Base-by-base conservation (phyloP, 2,329 filamentous ascomycete species). In the Thelonectria blattea region DNA sequence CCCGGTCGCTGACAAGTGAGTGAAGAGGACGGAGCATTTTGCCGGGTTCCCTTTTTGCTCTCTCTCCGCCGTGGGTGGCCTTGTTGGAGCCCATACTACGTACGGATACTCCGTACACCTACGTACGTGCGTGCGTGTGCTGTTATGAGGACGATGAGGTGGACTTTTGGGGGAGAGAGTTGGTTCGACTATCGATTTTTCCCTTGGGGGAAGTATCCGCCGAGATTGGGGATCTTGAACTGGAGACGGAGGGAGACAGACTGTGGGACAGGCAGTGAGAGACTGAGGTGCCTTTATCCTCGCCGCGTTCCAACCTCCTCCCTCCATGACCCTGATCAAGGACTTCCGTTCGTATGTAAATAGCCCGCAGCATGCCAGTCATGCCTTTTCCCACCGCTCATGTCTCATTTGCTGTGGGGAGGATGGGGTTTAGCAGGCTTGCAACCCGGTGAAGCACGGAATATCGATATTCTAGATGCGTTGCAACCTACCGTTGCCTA, bases 331-430 rank as follows among this genome's bases (percentile, higher is more conserved):
- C 17, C 12, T n/a, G 22, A 15, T 48, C 24, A 42, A 47, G 52
- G 34, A 43, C 18, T 37, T 48, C 15, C 47, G 8, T 30, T 30
- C 27, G 27, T 24, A 24, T 24, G 22, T 56, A 60, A 60, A 56
- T 60, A 56, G 58, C 34, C 52, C 42, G 39, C 48, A 12, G 42
- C 58, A 60, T 56, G 34, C 58, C 58, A 56, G 48, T 37, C 48
- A 56, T 39, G 14, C 37, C 6, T 6, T 24, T 24, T 24, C 45
- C 47, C 58, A 60, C 48, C 48, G 52, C 55, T 52, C 42, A 18
- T 24, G 58, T 60, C 58, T 60, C 48, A 60, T 48, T 52, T 30
- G 8, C 27, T 30, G 27, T 10, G 27, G 27, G 27, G 27, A 6
- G 27, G 27, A 8, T 2, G 20, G 2, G 41, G 58, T 56, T 48